A percentile compares a stretch with the other conserved stretches of the same genome.
phyloP scores from a whole-genome alignment of 176 grass and related monocot genomes.

The Carex parvula region DNA sequence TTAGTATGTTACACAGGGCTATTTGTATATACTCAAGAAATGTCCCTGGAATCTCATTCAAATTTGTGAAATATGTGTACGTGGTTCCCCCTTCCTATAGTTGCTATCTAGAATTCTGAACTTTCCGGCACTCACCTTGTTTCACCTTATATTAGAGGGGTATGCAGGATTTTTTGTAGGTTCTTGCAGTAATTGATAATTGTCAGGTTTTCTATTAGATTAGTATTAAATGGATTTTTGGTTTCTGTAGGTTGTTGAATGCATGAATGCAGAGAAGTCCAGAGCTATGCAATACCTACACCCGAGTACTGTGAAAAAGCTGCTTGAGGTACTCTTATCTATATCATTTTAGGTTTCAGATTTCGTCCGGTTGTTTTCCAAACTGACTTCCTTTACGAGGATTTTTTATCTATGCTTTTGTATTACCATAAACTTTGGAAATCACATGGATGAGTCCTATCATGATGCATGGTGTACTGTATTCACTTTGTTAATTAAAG shows the following conservation, averaged over 20 bases:
- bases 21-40: background rate
- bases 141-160: background rate
- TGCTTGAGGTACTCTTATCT: constrained; percentile 9
- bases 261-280: background rate
- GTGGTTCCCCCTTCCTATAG: background rate
- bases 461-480: background rate
- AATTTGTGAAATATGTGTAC: background rate
- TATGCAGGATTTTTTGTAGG: background rate
- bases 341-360: background rate
- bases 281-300: constrained; percentile 8
- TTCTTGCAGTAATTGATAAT: background rate
- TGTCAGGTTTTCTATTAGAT: background rate
- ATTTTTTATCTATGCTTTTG: background rate
- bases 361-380: background rate
- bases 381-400: background rate
- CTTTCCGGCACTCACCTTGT: background rate
- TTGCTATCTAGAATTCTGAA: background rate
- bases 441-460: background rate
- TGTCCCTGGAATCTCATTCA: background rate
- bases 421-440: background rate
- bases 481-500: background rate
- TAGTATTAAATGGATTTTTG: background rate
- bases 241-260: constrained; percentile 7
- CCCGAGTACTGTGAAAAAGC: background rate
- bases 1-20: background rate